Evolutionary conservation across 2,329 filamentous ascomycete species (phyloP).

Genomic region (Sporothrix schenckii): DNA sequence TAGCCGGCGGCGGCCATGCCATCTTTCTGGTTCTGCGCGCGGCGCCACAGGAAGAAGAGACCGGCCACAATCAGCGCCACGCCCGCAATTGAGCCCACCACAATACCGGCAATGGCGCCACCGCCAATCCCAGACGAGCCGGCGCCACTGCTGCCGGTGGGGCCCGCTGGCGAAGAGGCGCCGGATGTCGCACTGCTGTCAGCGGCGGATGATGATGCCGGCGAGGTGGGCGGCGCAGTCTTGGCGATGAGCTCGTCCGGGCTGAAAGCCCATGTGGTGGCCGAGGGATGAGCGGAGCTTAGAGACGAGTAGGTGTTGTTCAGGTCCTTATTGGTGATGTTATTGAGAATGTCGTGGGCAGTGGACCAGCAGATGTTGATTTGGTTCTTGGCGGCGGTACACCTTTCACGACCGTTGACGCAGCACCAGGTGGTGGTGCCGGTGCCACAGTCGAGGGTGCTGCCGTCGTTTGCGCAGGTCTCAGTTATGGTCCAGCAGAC

Average conservation of each 20-base stretch:
- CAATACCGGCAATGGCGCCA: slow-evolving; percentile 33
- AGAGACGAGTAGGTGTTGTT: slow-evolving; percentile 35
- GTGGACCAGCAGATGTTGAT: slow-evolving; percentile 37
- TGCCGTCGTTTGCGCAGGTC: slow-evolving; percentile 34
- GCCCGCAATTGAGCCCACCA: slow-evolving; percentile 26
- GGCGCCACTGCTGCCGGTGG: neutral
- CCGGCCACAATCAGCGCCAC: slow-evolving; percentile 28
- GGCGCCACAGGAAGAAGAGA: slow-evolving; percentile 31
- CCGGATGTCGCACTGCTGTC: neutral
- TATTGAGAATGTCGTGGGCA: slow-evolving; percentile 33
- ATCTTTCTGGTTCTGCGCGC: slow-evolving; percentile 15
- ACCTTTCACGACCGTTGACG: slow-evolving; percentile 31
- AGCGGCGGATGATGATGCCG: slow-evolving; percentile 2
- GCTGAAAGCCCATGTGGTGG: slow-evolving; percentile 33
- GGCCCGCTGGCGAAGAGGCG: neutral
- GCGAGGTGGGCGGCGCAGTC: slow-evolving; percentile 24
- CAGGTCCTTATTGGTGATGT: slow-evolving; percentile 32
- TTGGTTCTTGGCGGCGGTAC: slow-evolving; percentile 32
- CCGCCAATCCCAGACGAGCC: neutral
- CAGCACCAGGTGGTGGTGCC: slow-evolving; percentile 35
- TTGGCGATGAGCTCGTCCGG: slow-evolving; percentile 32
- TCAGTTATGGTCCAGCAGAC: slow-evolving; percentile 35
- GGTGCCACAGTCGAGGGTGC: slow-evolving; percentile 34
- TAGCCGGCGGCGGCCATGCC: neutral
- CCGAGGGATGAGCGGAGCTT: slow-evolving; percentile 31